A percentile compares a stretch with the other conserved stretches of the same genome.
These are phyloP conservation scores for Salvia hispanica DNA, from an alignment of 257 asterid species.

Conservation along the genomic window DNA sequence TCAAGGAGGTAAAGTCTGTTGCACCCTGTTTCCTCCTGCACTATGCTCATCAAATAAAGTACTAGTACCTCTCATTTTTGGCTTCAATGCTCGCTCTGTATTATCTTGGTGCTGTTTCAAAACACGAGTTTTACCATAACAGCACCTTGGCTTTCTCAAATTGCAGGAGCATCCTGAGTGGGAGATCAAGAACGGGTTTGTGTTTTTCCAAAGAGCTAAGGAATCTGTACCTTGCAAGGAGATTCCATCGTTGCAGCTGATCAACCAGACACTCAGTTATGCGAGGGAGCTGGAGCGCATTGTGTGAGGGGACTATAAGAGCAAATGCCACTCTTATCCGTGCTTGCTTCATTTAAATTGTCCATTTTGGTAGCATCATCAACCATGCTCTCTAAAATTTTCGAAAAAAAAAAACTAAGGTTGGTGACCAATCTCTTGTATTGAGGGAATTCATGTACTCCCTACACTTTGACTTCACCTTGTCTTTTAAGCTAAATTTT, in stretches of 20 bases:
- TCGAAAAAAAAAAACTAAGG: background rate
- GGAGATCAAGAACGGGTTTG: slow-evolving; percentile 68
- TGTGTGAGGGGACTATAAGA: slow-evolving; percentile 22
- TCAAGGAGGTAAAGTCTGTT: slow-evolving; percentile 49
- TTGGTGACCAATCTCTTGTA: background rate
- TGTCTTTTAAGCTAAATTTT: background rate
- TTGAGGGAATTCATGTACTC: background rate
- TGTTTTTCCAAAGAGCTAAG: slow-evolving; percentile 72
- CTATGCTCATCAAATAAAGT: background rate
- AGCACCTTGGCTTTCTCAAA: slow-evolving; percentile 10
- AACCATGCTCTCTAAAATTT: background rate
- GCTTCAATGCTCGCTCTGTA: background rate
- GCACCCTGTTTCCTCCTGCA: background rate
- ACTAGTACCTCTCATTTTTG: background rate
- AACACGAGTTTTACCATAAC: background rate
- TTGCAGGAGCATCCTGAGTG: slow-evolving; percentile 92
- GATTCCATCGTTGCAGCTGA: slow-evolving; percentile 91
- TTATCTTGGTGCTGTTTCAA: background rate
- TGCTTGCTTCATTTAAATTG: background rate
- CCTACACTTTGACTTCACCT: background rate
- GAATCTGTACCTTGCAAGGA: slow-evolving; percentile 85
- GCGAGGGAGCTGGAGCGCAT: slow-evolving; percentile 90
- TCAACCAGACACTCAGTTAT: slow-evolving; percentile 89
- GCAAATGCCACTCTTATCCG: background rate
- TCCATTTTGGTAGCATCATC: slow-evolving; percentile 14